A percentile compares a stretch with the other conserved stretches of the same genome.
phyloP scores from a whole-genome alignment of 768 basidiomycete species.

The Mycena galericulata region DNA sequence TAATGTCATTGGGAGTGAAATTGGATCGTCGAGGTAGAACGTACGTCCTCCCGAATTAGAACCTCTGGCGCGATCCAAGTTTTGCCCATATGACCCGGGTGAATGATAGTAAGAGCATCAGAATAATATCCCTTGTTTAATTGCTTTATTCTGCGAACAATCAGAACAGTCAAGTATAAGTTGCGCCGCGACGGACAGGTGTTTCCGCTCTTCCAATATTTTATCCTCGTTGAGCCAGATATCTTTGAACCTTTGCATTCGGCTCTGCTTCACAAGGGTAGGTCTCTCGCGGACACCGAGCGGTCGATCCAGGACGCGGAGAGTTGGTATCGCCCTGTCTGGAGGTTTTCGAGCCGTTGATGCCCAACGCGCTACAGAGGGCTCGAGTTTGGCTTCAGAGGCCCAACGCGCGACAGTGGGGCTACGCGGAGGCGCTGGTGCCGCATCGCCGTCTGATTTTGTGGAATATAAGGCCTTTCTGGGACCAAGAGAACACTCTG shows the following conservation, averaged over 20 bases:
- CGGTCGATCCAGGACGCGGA: constrained; percentile 64
- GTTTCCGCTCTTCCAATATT: constrained; percentile 76
- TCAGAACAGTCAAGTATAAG: constrained; percentile 12
- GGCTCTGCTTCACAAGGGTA: constrained; percentile 63
- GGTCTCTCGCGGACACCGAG: constrained; percentile 81
- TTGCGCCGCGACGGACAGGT: constrained; percentile 57
- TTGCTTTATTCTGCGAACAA: constrained; percentile 56
- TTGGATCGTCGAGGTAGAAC: constrained; percentile 42
- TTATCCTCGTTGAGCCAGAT: constrained; percentile 75
- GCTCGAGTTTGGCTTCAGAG: constrained; percentile 23
- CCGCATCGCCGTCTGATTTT: constrained; percentile 20
- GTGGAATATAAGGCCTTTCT: constrained; percentile 27
- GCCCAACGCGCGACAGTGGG: constrained; percentile 32
- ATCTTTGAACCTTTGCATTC: constrained; percentile 73
- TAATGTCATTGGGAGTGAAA: not conserved
- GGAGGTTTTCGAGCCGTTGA: constrained; percentile 33
- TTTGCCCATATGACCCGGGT: constrained; percentile 85
- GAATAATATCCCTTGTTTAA: constrained; percentile 88
- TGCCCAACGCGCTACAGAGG: constrained; percentile 34
- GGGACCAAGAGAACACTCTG: constrained; percentile 19
- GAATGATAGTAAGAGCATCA: constrained; percentile 81
- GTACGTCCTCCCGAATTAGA: constrained; percentile 90
- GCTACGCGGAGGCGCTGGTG: not conserved
- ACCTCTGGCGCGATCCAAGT: constrained; percentile 93
- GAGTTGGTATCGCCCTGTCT: constrained; percentile 35